A percentile compares a stretch with the other conserved stretches of the same genome.
These are phyloP conservation scores for Melaleuca alternifolia DNA, from an alignment of 345 rosid genomes.

Conservation along the genomic window DNA sequence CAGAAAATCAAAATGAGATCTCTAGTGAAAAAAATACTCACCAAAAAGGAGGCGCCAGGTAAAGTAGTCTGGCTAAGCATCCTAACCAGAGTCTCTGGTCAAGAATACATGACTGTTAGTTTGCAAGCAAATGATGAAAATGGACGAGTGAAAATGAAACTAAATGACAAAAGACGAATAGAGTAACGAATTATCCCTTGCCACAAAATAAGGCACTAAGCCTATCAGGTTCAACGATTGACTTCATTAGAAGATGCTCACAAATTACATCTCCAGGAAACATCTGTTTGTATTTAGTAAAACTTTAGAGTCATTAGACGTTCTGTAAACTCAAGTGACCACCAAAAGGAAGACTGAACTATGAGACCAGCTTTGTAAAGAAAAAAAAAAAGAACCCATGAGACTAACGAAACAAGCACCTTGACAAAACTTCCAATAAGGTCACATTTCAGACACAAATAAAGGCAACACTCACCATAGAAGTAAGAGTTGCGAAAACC, in stretches of 20 bases:
- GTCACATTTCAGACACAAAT: background rate
- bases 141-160: background rate
- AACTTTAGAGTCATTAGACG: background rate
- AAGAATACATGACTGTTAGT: background rate
- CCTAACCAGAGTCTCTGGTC: conserved; percentile 36
- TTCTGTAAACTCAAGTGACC: background rate
- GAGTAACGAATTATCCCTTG: background rate
- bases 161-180: background rate
- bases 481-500: conserved; percentile 29
- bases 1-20: background rate
- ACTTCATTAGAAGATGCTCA: background rate
- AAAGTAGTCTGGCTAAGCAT: conserved; percentile 34
- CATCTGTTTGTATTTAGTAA: background rate
- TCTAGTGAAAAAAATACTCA: conserved; percentile 7
- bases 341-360: background rate
- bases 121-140: background rate
- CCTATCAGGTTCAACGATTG: background rate
- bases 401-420: background rate
- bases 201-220: background rate
- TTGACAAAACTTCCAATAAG: background rate
- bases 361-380: background rate
- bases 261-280: background rate
- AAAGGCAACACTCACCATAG: conserved; percentile 28
- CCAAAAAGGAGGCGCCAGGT: conserved; percentile 34
- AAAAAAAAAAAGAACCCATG: background rate